phyloP scores from a whole-genome alignment of 164 flowering plant species.

The grape (Vitis vinifera) region ASM3070453v1 NC_081808.1:4951501-4952000 shows the following conservation, averaged over 20 bases:
- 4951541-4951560: not conserved
- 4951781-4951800: constrained; percentile 52
- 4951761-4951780: constrained; percentile 49
- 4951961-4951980: constrained; percentile 60
- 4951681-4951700: constrained; percentile 52
- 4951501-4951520: too few species aligned
- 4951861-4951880: constrained; percentile 47
- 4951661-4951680: constrained; percentile 51
- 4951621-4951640: constrained; percentile 32
- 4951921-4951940: constrained; percentile 41
- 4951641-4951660: constrained; percentile 69
- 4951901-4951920: constrained; percentile 22
- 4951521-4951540: too few species aligned
- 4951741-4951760: constrained; percentile 39
- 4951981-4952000: constrained; percentile 40
- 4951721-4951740: constrained; percentile 32
- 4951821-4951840: constrained; percentile 55
- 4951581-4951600: not conserved
- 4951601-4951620: not conserved
- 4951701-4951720: constrained; percentile 54
- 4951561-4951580: too few species aligned
- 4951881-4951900: constrained; percentile 35
- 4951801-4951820: constrained; percentile 72
- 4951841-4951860: constrained; percentile 78
- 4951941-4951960: constrained; percentile 70